Base-by-base conservation (phyloP, 1,139 yeast genomes). In the Candida sp. region DNA sequence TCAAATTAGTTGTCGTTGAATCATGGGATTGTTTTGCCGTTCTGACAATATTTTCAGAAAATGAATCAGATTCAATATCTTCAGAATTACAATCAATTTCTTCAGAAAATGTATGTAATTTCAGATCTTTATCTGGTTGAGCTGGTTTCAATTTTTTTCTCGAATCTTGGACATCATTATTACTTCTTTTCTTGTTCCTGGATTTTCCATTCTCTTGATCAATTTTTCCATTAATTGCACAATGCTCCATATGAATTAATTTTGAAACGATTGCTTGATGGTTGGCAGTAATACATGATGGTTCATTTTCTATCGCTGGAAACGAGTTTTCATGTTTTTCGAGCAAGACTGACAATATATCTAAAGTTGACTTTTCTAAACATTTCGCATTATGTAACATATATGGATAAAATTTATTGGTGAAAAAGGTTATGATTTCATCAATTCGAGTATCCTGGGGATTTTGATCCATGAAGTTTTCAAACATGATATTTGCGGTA, bases 361-460 rank as follows among this genome's bases (percentile, higher is more conserved):
- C 33, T n/a, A 30, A 9, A 11, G 33, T 30, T 9, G 33, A 30
- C 33, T 30, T 30, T 12, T 30, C 33, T n/a, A 30, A 30, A 12
- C 33, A 9, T 30, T 30, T 30, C 19, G n/a, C 43, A 23, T 33
- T 36, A 21, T 25, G 30, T 8, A 25, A 22, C 12, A 41, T 11
- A 29, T 22, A 41, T 9, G 40, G 43, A 37, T 27, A 36, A 32
- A 41, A n/a, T 7, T 36, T 19, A 9, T 36, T 21, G 33, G 29
- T 29, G 22, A 40, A 22, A 12, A 35, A 35, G 5, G 19, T 21
- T 21, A 35, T 21, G 3, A 40, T 40, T 30, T 35, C 23, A 21
- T 40, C 37, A 8, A 21, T 9, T 7, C 27, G 7, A 29, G 3
- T 5, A 9, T 22, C 25, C 21, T 7, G 5, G 6, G 22, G 22